Conservation (phyloP, 257 asterid genomes). For the Salvia hispanica region DNA sequence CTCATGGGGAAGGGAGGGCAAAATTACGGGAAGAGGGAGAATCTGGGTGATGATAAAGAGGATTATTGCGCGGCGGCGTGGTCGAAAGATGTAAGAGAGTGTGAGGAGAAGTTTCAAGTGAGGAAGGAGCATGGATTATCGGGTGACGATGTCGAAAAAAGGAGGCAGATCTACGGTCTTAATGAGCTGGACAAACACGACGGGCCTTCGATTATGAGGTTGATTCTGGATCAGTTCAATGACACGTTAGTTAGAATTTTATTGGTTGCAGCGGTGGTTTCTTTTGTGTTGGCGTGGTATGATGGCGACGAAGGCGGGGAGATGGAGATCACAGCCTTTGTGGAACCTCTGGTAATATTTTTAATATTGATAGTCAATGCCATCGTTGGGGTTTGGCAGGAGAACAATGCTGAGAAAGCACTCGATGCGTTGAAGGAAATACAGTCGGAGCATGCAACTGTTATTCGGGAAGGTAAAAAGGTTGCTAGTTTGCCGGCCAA, state of each 20-base stretch:
- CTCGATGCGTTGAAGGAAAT: conserved; percentile 96
- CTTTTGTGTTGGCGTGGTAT: conserved; percentile 90
- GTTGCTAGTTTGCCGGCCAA: conserved; percentile 69
- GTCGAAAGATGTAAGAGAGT: conserved; percentile 80
- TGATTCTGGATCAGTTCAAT: conserved; percentile 91
- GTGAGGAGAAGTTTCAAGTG: conserved; percentile 71
- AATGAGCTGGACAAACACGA: conserved; percentile 98
- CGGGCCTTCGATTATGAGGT: conserved; percentile 75
- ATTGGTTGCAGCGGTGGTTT: conserved; percentile 88
- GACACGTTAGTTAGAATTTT: conserved; percentile 91
- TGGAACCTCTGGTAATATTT: conserved; percentile 94
- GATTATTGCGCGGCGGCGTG: conserved; percentile 66
- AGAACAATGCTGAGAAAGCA: conserved; percentile 98
- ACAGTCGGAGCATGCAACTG: conserved; percentile 90
- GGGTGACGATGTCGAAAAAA: conserved; percentile 58
- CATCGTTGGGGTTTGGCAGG: conserved; percentile 98
- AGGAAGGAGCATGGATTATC: conserved; percentile 64
- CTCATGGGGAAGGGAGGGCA: conserved; percentile 94
- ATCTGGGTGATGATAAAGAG: conserved; percentile 36
- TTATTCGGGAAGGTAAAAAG: conserved; percentile 75
- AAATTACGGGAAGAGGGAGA: conserved; percentile 54
- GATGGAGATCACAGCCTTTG: conserved; percentile 95
- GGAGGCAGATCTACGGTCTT: conserved; percentile 77
- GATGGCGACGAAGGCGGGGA: conserved; percentile 98
- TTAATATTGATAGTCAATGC: conserved; percentile 96